Evolutionary conservation across 1,284 basidiomycete genomes (phyloP), one percentile per base, ranked within the genome.

Genomic region (Sanghuangporus weigelae): DNA sequence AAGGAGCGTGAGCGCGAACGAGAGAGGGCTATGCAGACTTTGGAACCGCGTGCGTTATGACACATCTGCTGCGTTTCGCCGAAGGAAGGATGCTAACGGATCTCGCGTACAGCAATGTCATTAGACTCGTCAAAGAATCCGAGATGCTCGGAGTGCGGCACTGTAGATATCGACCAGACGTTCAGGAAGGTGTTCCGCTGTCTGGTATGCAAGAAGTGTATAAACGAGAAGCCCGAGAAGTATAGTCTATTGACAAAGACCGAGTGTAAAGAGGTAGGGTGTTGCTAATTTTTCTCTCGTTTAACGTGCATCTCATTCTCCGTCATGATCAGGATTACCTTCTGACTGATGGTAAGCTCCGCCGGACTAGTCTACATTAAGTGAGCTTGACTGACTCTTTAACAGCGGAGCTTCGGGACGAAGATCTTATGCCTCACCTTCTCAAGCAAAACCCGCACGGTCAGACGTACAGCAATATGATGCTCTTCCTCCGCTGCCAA

Each of bases 391-490:
- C 38, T 54, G 31, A 54, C 36, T 14, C 16, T 16, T 44, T 10
- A 3, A 63, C 69, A 93, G 93, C 95, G 26, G 97, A 99, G 74
- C 81, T 99, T 39, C 87, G 90, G 61, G 97, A 99, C 73, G 86
- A 91, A 69, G 95, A 98, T 69, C 77, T 92, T 21, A 83, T 99
- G 67, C 96, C 96, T 0, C 97, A 99, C 75, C 80, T 98, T 19
- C 81, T 99, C 58, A 95, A 96, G 72, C 92, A 95, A 3, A 99
- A 99, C 72, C 97, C 97, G 1, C 96, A 99, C 78, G 93, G 94
- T 67, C 93, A 95, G 23, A 97, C 95, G 0, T 99, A 95, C 73
- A 92, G 91, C 56, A 99, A 99, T 78, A 99, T 99, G 97, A 99
- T 99, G 97, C 83, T 99, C 26, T 99, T 95, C 76, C 81, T 98